These are phyloP conservation scores for Ustilago trichophora DNA, from an alignment of 1,284 basidiomycete genomes.

Conservation along the genomic window DNA sequence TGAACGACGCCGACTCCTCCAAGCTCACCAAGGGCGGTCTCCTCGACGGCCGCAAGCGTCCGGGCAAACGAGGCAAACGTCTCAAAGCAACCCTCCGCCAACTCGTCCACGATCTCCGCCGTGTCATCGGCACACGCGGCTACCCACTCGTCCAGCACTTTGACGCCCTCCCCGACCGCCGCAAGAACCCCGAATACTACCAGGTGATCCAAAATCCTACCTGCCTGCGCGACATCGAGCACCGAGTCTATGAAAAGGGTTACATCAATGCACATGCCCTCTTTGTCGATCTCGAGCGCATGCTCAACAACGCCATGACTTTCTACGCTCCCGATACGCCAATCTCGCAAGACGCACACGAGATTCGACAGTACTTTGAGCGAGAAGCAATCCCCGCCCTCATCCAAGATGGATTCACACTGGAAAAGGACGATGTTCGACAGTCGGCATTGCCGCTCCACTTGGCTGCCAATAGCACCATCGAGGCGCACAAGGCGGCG, in stretches of 20 bases:
- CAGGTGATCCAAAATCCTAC: slow-evolving; percentile 57
- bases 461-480: slow-evolving; percentile 52
- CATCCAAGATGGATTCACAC: slow-evolving; percentile 61
- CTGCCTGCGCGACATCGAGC: slow-evolving; percentile 55
- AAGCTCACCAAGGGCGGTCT: slow-evolving; percentile 47
- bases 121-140: slow-evolving; percentile 37
- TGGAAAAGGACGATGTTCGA: slow-evolving; percentile 62
- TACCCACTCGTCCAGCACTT: slow-evolving; percentile 50
- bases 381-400: slow-evolving; percentile 55
- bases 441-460: slow-evolving; percentile 59
- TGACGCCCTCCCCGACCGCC: slow-evolving; percentile 52
- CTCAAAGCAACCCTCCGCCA: slow-evolving; percentile 58
- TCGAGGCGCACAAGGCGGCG: slow-evolving; percentile 46
- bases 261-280: slow-evolving; percentile 61
- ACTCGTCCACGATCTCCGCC: slow-evolving; percentile 45
- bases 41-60: slow-evolving; percentile 47
- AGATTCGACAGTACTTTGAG: slow-evolving; percentile 55
- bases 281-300: slow-evolving; percentile 55
- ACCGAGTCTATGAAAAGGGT: slow-evolving; percentile 43
- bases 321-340: slow-evolving; percentile 56
- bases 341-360: slow-evolving; percentile 60
- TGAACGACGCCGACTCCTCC: slow-evolving; percentile 14
- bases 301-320: slow-evolving; percentile 63
- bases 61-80: slow-evolving; percentile 58
- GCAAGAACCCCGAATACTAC: slow-evolving; percentile 64